Percentiles rank a stretch among this genome's conserved stretches.
phyloP scores from a whole-genome alignment of 331 rosid genomes.

The Quercus phellos region DNA sequence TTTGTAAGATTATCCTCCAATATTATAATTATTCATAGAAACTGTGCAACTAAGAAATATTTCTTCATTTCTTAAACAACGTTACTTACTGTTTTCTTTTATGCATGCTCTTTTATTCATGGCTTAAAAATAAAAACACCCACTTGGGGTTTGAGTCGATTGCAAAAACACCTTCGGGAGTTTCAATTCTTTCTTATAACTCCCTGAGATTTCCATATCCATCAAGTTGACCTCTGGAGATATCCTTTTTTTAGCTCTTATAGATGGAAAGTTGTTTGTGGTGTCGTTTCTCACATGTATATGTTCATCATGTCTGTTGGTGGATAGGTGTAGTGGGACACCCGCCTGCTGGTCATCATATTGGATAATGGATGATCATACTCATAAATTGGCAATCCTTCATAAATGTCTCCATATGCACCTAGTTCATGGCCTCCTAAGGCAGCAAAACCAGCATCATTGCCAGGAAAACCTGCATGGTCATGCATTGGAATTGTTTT shows the following conservation, averaged over 20 bases:
- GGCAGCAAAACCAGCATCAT: neutral
- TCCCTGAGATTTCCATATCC: neutral
- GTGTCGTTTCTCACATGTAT: neutral
- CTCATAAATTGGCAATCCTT: slow-evolving; percentile 3
- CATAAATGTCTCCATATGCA: slow-evolving; percentile 3
- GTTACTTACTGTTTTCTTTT: neutral
- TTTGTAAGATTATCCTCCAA: neutral
- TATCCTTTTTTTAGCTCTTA: no score
- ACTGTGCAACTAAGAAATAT: neutral
- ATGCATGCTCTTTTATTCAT: neutral
- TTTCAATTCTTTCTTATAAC: neutral
- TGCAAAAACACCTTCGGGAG: neutral
- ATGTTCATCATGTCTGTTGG: slow-evolving; percentile 11
- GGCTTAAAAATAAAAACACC: neutral
- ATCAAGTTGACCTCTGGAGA: no score
- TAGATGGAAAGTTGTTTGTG: neutral
- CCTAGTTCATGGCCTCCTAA: slow-evolving; percentile 21
- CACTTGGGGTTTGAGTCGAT: no score
- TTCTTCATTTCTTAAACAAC: neutral
- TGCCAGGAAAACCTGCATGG: slow-evolving; percentile 10
- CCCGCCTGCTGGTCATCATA: neutral
- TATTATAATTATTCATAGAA: neutral
- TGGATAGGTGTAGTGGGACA: slow-evolving; percentile 5
- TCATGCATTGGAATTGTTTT: neutral
- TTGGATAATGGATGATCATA: slow-evolving; percentile 9